Conservation (phyloP, 2,329 filamentous ascomycete genomes). For the Ophiostoma angusticollis region DNA sequence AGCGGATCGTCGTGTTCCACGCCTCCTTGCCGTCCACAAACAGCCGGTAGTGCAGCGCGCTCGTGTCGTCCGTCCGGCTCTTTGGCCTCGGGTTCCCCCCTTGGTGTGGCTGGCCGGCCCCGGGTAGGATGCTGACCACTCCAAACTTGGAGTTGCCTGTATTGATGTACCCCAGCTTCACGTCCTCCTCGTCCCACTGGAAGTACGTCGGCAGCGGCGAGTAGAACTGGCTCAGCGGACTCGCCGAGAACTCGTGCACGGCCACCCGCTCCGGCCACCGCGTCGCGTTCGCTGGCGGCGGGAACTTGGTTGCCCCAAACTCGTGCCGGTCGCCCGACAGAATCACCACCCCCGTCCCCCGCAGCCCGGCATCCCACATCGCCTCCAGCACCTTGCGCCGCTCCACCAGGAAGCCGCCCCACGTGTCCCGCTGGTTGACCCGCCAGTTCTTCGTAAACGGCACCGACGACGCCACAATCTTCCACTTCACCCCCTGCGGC, state of each 20-base stretch:
- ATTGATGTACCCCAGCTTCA: constrained; percentile 74
- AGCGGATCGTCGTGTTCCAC: constrained; percentile 53
- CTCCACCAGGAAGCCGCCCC: constrained; percentile 83
- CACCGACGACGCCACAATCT: constrained; percentile 78
- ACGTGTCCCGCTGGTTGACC: constrained; percentile 77
- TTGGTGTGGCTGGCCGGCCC: not conserved
- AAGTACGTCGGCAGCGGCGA: constrained; percentile 72
- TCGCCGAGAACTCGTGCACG: constrained; percentile 85
- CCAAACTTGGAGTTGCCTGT: constrained; percentile 85
- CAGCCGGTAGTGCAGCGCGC: constrained; percentile 64
- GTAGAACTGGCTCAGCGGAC: constrained; percentile 88
- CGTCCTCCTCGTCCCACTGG: constrained; percentile 70
- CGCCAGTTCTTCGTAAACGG: constrained; percentile 98
- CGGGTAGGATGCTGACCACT: constrained; percentile 60
- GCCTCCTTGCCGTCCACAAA: constrained; percentile 69
- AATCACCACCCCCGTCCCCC: constrained; percentile 65
- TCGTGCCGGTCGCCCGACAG: constrained; percentile 93
- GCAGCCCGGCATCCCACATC: constrained; percentile 73
- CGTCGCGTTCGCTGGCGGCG: constrained; percentile 41
- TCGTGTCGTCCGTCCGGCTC: constrained; percentile 25
- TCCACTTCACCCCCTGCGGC: constrained; percentile 74
- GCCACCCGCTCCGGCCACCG: constrained; percentile 50
- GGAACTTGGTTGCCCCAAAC: constrained; percentile 79
- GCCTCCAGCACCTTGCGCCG: constrained; percentile 68
- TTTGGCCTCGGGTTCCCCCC: constrained; percentile 46